phyloP scores from a whole-genome alignment of 768 basidiomycete genomes.

The Gloeopeniophorella convolvens region DNA sequence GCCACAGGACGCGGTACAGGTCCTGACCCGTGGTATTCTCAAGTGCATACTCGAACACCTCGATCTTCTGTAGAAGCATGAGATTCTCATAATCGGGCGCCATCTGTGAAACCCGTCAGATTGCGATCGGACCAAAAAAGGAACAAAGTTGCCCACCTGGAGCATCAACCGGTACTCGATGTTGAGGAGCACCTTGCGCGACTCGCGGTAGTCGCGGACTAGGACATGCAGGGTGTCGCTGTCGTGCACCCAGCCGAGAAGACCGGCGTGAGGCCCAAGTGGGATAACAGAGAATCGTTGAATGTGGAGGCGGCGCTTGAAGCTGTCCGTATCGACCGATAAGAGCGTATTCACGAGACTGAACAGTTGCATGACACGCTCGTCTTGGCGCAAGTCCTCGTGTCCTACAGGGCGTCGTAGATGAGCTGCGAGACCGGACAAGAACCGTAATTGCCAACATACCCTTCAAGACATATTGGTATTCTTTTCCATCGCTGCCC shows the following conservation, averaged over 20 bases:
- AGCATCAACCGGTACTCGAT: constrained; percentile 99
- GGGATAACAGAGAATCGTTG: constrained; percentile 92
- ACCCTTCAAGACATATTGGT: constrained; percentile 92
- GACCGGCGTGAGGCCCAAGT: constrained; percentile 89
- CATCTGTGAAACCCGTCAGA: constrained; percentile 54
- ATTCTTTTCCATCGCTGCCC: constrained; percentile 90
- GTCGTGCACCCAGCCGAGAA: constrained; percentile 93
- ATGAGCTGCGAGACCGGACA: background rate
- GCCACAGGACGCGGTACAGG: constrained; percentile 92
- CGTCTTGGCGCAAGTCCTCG: constrained; percentile 97
- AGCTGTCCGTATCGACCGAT: constrained; percentile 87
- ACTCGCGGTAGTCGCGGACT: constrained; percentile 93
- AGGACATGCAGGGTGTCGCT: constrained; percentile 95
- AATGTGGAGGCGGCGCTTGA: constrained; percentile 93
- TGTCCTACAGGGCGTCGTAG: constrained; percentile 52
- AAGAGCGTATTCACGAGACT: constrained; percentile 94
- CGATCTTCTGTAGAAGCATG: constrained; percentile 92
- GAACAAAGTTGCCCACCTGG: constrained; percentile 47
- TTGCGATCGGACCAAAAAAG: background rate
- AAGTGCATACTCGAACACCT: constrained; percentile 97
- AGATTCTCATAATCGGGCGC: constrained; percentile 97
- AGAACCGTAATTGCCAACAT: constrained; percentile 1
- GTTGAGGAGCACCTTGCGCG: constrained; percentile 91
- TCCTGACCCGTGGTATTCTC: constrained; percentile 99
- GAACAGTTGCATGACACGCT: constrained; percentile 98